Evolutionary conservation across 2,329 filamentous ascomycete species (phyloP).

Genomic region (Curvularia hawaiiensis): DNA sequence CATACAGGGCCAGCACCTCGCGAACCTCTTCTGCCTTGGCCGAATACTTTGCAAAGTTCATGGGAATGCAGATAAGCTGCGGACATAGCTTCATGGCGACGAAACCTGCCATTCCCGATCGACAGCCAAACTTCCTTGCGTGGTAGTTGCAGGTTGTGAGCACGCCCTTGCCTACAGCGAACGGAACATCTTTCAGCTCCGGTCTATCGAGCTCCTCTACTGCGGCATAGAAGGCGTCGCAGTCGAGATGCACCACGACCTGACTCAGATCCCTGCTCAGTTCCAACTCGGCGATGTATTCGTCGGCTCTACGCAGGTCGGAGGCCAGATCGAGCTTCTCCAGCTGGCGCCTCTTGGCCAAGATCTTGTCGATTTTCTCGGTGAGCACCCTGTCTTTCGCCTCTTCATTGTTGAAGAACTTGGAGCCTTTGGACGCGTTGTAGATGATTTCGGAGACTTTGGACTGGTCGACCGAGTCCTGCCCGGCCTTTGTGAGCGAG

Average conservation of each 20-base stretch:
- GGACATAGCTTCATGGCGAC: conserved; percentile 95
- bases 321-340: conserved; percentile 75
- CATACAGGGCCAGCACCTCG: conserved; percentile 82
- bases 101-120: conserved; percentile 95
- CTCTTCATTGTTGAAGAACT: conserved; percentile 94
- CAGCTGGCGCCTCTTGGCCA: conserved; percentile 74
- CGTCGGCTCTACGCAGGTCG: conserved; percentile 78
- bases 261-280: conserved; percentile 80
- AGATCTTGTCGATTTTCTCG: conserved; percentile 80
- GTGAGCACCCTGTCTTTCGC: conserved; percentile 80
- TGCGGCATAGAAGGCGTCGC: conserved; percentile 96
- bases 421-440: conserved; percentile 93
- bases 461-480: conserved; percentile 89
- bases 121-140: conserved; percentile 85
- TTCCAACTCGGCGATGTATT: conserved; percentile 81
- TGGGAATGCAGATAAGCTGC: conserved; percentile 76
- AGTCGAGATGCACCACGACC: conserved; percentile 88
- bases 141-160: conserved; percentile 83
- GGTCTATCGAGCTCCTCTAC: conserved; percentile 79
- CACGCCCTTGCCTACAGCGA: conserved; percentile 82
- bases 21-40: conserved; percentile 89
- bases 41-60: conserved; percentile 90
- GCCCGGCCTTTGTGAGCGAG: conserved; percentile 90
- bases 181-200: conserved; percentile 83
- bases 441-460: conserved; percentile 98